Percentiles rank a stretch among this genome's conserved stretches.
Evolutionary conservation across 1,284 basidiomycete genomes (phyloP).

Genomic region (Termitomyces sp.): DNA sequence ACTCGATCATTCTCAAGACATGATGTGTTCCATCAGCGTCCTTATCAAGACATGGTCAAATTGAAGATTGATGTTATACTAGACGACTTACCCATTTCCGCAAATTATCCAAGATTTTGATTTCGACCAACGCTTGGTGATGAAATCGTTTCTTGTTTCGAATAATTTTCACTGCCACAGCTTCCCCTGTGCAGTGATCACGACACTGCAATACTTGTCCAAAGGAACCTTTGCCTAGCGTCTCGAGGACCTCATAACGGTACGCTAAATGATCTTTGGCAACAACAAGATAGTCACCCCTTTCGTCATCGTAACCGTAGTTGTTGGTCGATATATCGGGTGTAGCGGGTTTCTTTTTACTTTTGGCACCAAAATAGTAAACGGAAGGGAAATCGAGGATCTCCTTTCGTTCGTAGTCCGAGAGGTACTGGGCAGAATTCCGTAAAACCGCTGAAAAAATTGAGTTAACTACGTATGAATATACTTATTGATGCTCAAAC

Average conservation of each 20-base stretch:
- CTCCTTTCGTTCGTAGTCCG: conserved; percentile 88
- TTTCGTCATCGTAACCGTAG: conserved; percentile 96
- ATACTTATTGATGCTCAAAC: conserved; percentile 21
- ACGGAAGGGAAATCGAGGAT: conserved; percentile 84
- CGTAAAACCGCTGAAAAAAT: conserved; percentile 51
- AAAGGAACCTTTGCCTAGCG: conserved; percentile 96
- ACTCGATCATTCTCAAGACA: conserved; percentile 98
- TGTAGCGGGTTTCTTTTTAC: conserved; percentile 77
- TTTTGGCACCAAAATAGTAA: conserved; percentile 79
- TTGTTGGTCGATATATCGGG: conserved; percentile 80
- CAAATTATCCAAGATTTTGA: conserved; percentile 96
- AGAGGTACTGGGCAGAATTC: conserved; percentile 60
- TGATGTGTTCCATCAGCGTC: conserved; percentile 95
- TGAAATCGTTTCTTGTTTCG: conserved; percentile 99
- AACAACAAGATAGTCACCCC: conserved; percentile 93
- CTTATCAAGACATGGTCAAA: conserved; percentile 35
- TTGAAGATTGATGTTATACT: background rate
- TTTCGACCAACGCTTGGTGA: conserved; percentile 96
- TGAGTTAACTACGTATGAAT: conserved; percentile 9
- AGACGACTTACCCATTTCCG: conserved; percentile 81
- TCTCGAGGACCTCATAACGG: conserved; percentile 91
- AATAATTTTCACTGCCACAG: conserved; percentile 98
- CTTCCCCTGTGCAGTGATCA: conserved; percentile 95
- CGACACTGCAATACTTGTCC: conserved; percentile 96
- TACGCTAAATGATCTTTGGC: conserved; percentile 92